phyloP scores from a whole-genome alignment of 805 yeast genomes.

The Candida odintsovae region DNA sequence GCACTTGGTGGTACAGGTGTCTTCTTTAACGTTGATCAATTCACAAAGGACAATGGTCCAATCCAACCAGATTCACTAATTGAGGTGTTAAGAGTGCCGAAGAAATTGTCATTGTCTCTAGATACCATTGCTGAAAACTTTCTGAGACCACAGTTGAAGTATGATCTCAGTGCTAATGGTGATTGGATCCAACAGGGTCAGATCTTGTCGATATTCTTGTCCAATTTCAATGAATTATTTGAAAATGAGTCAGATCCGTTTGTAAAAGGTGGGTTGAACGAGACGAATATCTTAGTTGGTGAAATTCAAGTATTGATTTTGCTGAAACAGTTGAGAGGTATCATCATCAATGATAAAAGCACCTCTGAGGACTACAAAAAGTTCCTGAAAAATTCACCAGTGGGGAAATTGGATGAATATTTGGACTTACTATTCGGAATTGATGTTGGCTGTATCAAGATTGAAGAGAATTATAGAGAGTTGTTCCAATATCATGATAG shows the following conservation, averaged over 20 bases:
- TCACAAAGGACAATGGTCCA: conserved; percentile 1
- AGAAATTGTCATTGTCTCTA: conserved; percentile 26
- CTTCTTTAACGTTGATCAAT: conserved; percentile 17
- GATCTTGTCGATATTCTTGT: conserved; percentile 15
- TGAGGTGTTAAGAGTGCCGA: conserved; percentile 36
- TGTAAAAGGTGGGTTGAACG: conserved; percentile 19
- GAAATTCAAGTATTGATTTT: conserved; percentile 19
- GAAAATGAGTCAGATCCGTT: conserved; percentile 19
- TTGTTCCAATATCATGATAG: conserved; percentile 16
- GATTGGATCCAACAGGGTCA: conserved; percentile 13
- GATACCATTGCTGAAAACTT: conserved; percentile 21
- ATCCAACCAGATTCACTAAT: conserved; percentile 11
- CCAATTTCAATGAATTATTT: conserved; percentile 13
- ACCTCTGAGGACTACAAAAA: conserved; percentile 3
- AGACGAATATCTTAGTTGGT: conserved; percentile 23
- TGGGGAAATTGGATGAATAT: conserved; percentile 25
- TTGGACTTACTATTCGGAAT: conserved; percentile 30
- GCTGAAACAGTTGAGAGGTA: conserved; percentile 13
- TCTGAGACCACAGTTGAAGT: conserved; percentile 12
- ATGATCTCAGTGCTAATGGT: conserved; percentile 8
- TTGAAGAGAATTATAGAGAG: conserved; percentile 21
- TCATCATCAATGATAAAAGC: not conserved
- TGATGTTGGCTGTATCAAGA: conserved; percentile 21
- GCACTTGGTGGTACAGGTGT: conserved; percentile 33
- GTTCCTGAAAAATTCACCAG: conserved; percentile 17